These are phyloP conservation scores for Zopfochytrium polystomum DNA, from an alignment of 371 early-diverging fungal genomes.

Conservation along the genomic window DNA sequence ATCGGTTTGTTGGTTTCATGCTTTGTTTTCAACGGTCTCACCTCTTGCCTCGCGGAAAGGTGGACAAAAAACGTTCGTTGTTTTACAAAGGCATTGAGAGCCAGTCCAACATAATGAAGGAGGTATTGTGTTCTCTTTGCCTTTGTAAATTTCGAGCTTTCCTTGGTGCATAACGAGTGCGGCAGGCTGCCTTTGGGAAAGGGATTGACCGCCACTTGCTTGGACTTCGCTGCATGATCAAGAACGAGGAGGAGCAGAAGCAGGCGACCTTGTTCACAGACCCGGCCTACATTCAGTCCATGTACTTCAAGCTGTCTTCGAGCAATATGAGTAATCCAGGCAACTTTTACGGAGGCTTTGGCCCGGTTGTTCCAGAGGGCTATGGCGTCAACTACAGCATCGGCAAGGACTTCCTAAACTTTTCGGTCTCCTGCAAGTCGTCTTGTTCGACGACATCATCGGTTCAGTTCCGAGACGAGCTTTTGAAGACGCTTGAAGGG, in stretches of 20 bases:
- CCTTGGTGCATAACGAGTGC: no score
- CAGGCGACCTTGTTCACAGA: slow-evolving; percentile 63
- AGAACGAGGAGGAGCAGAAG: slow-evolving; percentile 47
- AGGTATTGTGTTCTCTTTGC: no score
- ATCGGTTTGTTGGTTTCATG: slow-evolving; percentile 40
- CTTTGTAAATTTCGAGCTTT: no score
- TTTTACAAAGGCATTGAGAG: slow-evolving; percentile 60
- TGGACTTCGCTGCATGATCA: slow-evolving; percentile 63
- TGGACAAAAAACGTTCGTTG: slow-evolving; percentile 53
- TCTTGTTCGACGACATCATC: slow-evolving; percentile 30
- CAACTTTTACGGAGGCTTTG: slow-evolving; percentile 75
- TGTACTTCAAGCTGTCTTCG: slow-evolving; percentile 66
- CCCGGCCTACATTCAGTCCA: slow-evolving; percentile 58
- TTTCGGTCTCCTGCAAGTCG: slow-evolving; percentile 62
- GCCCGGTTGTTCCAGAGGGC: slow-evolving; percentile 71
- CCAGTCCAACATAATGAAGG: slow-evolving; percentile 63
- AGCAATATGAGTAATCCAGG: slow-evolving; percentile 76
- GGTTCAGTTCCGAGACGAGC: slow-evolving; percentile 29
- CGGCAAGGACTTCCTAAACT: slow-evolving; percentile 71
- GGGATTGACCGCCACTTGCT: slow-evolving; percentile 83
- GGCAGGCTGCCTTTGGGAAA: slow-evolving; percentile 61
- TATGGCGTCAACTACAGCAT: slow-evolving; percentile 86
- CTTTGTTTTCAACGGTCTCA: no score
- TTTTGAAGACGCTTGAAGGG: slow-evolving; percentile 36
- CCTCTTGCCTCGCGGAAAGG: no score